Evolutionary conservation across 2,329 filamentous ascomycete genomes (phyloP).

Genomic region (Epichloe uncinata): DNA sequence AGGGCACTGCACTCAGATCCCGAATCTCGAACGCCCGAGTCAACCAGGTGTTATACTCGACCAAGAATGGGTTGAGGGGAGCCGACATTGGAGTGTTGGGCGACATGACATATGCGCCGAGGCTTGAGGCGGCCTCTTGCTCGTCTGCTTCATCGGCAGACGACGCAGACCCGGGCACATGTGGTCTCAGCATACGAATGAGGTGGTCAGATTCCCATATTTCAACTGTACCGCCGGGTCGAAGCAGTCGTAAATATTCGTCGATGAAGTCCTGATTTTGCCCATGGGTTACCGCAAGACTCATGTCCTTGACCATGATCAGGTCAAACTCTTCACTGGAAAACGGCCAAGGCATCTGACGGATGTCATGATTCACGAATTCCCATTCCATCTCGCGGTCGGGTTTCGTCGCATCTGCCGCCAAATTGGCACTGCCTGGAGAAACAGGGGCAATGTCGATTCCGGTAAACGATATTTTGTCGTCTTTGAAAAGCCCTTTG

Average conservation of each 20-base stretch:
- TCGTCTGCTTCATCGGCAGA: conserved; percentile 32
- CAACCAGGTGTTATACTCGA: conserved; percentile 76
- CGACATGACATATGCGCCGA: conserved; percentile 72
- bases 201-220: conserved; percentile 83
- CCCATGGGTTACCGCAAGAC: conserved; percentile 48
- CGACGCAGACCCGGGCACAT: conserved; percentile 42
- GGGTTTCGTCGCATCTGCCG: conserved; percentile 31
- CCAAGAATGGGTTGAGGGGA: conserved; percentile 68
- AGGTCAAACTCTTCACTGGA: conserved; percentile 71
- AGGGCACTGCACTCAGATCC: conserved; percentile 61
- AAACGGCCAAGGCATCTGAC: conserved; percentile 64
- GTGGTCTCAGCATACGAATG: conserved; percentile 70
- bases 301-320: conserved; percentile 76
- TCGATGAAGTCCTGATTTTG: conserved; percentile 45
- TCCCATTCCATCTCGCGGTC: conserved; percentile 72
- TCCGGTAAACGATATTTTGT: conserved; percentile 64
- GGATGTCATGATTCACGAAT: conserved; percentile 79
- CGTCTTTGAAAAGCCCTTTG: conserved; percentile 35
- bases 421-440: conserved; percentile 21
- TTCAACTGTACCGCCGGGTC: conserved; percentile 67
- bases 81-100: conserved; percentile 70
- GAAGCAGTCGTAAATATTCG: conserved; percentile 65
- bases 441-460: conserved; percentile 68
- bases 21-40: conserved; percentile 59
- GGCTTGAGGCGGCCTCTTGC: conserved; percentile 51